Base-by-base conservation (phyloP, 1,139 yeast genomes). In the Kodamaea plutei region DNA sequence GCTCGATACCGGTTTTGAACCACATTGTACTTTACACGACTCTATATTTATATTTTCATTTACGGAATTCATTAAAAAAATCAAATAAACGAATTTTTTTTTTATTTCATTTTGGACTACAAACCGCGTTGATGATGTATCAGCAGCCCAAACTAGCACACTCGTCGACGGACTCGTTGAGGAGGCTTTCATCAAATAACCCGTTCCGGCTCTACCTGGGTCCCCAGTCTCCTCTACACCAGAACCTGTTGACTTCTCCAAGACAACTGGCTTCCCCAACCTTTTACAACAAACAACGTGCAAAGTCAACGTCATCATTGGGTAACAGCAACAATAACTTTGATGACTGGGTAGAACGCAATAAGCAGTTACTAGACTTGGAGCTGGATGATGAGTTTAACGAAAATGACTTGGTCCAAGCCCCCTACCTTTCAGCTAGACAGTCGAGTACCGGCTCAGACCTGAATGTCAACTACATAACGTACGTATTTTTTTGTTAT, bases 121-220 rank as follows among this genome's bases (percentile, higher is more conserved):
- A n/a, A n/a, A n/a, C n/a, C n/a, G n/a, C 7, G 20, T 17, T 17
- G 20, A 17, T 14, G 27, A 66, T 66, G 73, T 66, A 64, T 37
- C 63, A 59, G 43, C 72, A 64, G 44, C 66, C 66, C 14, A 58
- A 58, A 35, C 59, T 56, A 32, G 52, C 61, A 21, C 53, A 54
- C 41, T 44, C 53, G 20, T 62, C 69, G 5, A 42, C 61, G 4
- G 66, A 62, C 19, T 60, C 68, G 25, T 48, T 61, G 32, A 64
- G 78, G 45, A 65, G 79, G 34, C 64, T 73, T 39, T 74, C 81
- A 9, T 63, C 76, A 17, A 74, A 75, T 46, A 77, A 77, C 43
- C 84, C 84, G 12, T 77, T 77, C 52, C 64, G 84, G 40, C 52
- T 45, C 20, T 40, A 29, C 11, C 39, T 26, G 23, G 25, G 23